These are phyloP conservation scores for Russula brevipes DNA, from an alignment of 768 basidiomycete genomes.

Conservation along the genomic window DNA sequence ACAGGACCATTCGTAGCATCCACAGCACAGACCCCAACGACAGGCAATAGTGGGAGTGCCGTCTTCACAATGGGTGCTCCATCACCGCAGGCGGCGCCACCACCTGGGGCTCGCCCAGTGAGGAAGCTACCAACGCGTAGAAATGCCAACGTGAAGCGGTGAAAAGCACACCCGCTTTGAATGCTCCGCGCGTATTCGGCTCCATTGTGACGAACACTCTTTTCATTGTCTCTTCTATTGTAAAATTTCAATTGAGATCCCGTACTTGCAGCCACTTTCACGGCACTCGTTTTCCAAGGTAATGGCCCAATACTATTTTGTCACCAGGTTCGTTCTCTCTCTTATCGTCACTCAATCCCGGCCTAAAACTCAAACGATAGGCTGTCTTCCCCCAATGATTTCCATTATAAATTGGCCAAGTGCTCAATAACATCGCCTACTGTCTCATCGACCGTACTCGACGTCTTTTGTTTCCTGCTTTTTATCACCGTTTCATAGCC, in stretches of 20 bases:
- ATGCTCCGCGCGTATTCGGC: background rate
- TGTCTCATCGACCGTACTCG: conserved; percentile 1
- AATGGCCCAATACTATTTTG: background rate
- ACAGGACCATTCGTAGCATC: conserved; percentile 31
- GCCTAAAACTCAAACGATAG: background rate
- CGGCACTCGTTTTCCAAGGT: background rate
- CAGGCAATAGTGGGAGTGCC: conserved; percentile 11
- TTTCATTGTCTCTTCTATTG: background rate
- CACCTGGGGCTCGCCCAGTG: conserved; percentile 26
- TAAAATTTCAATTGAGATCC: background rate
- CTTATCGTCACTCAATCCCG: background rate
- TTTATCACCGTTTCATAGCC: conserved; percentile 3
- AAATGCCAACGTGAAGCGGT: conserved; percentile 26
- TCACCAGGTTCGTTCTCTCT: conserved; percentile 10
- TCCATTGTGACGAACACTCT: background rate
- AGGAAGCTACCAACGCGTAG: conserved; percentile 34
- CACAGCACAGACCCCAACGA: conserved; percentile 13
- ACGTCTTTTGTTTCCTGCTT: background rate
- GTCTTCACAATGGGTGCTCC: conserved; percentile 32
- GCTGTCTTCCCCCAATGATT: conserved; percentile 2
- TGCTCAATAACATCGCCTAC: conserved; percentile 1
- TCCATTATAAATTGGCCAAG: background rate
- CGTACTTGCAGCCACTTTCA: conserved; percentile 2
- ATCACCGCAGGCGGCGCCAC: conserved; percentile 24
- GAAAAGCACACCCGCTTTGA: background rate